Evolutionary conservation across 2,329 filamentous ascomycete species (phyloP).

Genomic region (Ophiobolus disseminans): DNA sequence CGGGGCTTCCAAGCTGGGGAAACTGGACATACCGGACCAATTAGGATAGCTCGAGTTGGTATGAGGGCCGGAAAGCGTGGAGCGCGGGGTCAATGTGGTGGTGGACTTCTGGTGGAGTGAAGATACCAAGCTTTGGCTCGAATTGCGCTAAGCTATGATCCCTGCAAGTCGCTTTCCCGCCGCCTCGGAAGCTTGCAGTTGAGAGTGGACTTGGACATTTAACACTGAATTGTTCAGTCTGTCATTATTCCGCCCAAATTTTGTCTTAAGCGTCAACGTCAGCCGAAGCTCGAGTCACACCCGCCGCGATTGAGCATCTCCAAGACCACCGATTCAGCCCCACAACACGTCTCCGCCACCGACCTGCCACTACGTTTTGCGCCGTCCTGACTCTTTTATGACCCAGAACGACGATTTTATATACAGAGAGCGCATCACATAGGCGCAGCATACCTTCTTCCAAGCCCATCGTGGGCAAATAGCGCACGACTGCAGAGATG

Average conservation of each 20-base stretch:
- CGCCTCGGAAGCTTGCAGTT: constrained; percentile 12
- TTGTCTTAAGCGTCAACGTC: no score
- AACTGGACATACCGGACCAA: constrained; percentile 31
- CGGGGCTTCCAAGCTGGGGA: background rate
- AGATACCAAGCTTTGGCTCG: constrained; percentile 2
- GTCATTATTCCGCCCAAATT: no score
- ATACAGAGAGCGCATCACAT: background rate
- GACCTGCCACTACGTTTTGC: no score
- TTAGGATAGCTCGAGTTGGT: constrained; percentile 38
- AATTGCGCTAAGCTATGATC: constrained; percentile 8
- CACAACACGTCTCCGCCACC: no score
- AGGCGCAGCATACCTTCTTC: background rate
- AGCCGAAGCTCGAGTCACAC: no score
- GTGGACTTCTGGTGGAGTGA: constrained; percentile 35
- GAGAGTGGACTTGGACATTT: background rate
- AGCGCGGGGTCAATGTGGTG: constrained; percentile 32
- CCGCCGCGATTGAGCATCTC: no score
- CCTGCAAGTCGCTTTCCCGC: constrained; percentile 18
- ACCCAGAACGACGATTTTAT: background rate
- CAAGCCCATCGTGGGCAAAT: constrained; percentile 20
- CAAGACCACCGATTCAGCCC: no score
- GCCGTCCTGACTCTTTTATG: no score
- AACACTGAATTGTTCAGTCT: background rate
- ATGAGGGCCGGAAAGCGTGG: constrained; percentile 11
- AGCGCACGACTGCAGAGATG: constrained; percentile 31